These are phyloP conservation scores for Flaveria ramosissima DNA, from an alignment of 129 eudicot genomes.

Conservation along the genomic window DNA sequence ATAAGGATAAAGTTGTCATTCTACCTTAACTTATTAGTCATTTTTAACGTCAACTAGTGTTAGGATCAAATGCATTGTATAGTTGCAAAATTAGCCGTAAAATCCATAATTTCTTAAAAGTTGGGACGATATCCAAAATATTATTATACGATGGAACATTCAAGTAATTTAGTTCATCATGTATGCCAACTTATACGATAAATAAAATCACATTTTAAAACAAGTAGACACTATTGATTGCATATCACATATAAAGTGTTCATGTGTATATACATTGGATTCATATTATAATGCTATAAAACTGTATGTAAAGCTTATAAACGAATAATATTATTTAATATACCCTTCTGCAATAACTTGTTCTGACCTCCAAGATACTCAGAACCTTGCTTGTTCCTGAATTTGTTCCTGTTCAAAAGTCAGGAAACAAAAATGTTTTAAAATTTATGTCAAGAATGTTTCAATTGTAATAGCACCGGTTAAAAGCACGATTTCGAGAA, in stretches of 20 bases:
- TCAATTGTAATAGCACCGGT: neutral
- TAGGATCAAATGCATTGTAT: no score
- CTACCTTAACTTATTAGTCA: no score
- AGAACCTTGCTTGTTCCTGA: conserved; percentile 63
- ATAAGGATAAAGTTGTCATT: no score
- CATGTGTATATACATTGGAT: conserved; percentile 15
- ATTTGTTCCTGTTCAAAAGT: conserved; percentile 65
- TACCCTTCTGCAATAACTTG: conserved; percentile 1
- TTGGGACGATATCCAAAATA: neutral
- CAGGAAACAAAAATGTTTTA: neutral
- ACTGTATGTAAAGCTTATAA: conserved; percentile 10
- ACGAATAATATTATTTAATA: neutral
- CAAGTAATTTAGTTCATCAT: neutral
- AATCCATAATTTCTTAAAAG: no score
- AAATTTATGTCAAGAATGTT: neutral
- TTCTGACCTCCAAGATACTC: conserved; percentile 22
- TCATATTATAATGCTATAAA: conserved; percentile 16
- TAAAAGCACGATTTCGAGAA: neutral
- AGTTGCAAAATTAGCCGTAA: no score
- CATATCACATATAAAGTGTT: conserved; percentile 25
- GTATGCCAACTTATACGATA: neutral
- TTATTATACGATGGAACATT: neutral
- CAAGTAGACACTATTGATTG: neutral
- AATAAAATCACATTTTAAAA: no score
- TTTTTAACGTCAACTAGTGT: no score